These are phyloP conservation scores for Arachnomyces sp. DNA, from an alignment of 2,329 filamentous ascomycete species.

Conservation along the genomic window DNA sequence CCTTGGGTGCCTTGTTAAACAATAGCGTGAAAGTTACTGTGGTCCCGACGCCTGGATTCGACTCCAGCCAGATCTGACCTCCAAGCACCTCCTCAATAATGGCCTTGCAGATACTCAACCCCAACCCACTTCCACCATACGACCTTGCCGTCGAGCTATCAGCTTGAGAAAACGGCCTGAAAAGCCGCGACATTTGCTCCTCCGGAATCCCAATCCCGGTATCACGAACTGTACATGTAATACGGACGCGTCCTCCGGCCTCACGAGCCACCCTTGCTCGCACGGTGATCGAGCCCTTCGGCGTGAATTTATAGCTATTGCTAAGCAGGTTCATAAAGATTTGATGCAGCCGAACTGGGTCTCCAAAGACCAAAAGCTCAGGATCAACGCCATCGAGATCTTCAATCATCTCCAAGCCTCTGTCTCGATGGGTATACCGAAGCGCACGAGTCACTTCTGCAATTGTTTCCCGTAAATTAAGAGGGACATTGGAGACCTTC, in stretches of 20 bases:
- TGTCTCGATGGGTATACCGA: conserved; percentile 56
- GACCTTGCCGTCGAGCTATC: conserved; percentile 84
- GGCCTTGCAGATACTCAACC: conserved; percentile 88
- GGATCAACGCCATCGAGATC: conserved; percentile 56
- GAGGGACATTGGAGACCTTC: conserved; percentile 77
- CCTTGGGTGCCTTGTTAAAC: conserved; percentile 69
- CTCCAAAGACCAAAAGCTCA: conserved; percentile 66
- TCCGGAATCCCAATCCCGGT: conserved; percentile 86
- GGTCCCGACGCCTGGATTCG: conserved; percentile 54
- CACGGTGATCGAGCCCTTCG: conserved; percentile 77
- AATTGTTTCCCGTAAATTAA: conserved; percentile 64
- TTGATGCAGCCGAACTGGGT: conserved; percentile 75
- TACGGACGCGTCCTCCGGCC: conserved; percentile 59
- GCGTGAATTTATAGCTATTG: conserved; percentile 92
- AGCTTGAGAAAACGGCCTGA: conserved; percentile 87
- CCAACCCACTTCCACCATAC: conserved; percentile 85
- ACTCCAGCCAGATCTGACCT: conserved; percentile 75
- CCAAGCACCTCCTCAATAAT: conserved; percentile 89
- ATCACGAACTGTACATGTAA: conserved; percentile 81
- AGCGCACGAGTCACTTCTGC: conserved; percentile 57
- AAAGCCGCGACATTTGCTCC: conserved; percentile 69
- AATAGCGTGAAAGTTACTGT: conserved; percentile 72
- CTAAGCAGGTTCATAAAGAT: conserved; percentile 75
- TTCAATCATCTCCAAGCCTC: conserved; percentile 53
- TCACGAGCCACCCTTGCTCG: conserved; percentile 66